Evolutionary conservation across 371 early-diverging fungal genomes (phyloP), one percentile per base, ranked within the genome.

Genomic region (Globomyces sp.): DNA sequence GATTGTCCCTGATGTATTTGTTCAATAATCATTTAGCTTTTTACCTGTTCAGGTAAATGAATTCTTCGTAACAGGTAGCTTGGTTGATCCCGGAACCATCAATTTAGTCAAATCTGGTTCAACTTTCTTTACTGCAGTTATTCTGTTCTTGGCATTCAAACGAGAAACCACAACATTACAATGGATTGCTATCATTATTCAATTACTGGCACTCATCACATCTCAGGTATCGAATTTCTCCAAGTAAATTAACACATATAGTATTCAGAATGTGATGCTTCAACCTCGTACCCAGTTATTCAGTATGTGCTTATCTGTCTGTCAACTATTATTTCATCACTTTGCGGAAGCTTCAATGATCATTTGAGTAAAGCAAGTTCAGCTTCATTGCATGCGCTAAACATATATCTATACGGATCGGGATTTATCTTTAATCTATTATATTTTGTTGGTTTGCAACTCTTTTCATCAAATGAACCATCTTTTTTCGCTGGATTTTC

Each of bases 181-280:
- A 55, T 55, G 55, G 55, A 36, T 55, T 55, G 55, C 55, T 36
- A 55, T 55, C 36, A n/a, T 55, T 36, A 36, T 55, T 55, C 55
- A 55, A 39, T 6, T 55, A 36, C 36, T 4, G 4, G 55, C 13
- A 8, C 39, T 55, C 10, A 36, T 55, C 24, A 24, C 24, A 24
- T 24, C 24, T 24, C 24, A 24, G 24, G 24, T 24, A 24, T 24
- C 24, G 24, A 24, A 24, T 24, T 0, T 24, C 24, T 24, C 24
- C 24, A 24, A 24, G 24, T 24, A 24, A 24, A 24, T 24, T 24
- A 24, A 1, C 13, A 13, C 39, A 36, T 36, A 6, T n/a, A 55
- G 55, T 55, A 36, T 55, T 11, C 11, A 11, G 55, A 55, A 5
- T 55, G 55, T 36, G 36, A 55, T 13, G 55, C 13, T 1, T 9